Percentiles rank a stretch among this genome's conserved stretches.
These are phyloP conservation scores for Saccharomycopsis hybrid DNA, from an alignment of 1,139 yeast genomes.

Conservation along the genomic window DNA sequence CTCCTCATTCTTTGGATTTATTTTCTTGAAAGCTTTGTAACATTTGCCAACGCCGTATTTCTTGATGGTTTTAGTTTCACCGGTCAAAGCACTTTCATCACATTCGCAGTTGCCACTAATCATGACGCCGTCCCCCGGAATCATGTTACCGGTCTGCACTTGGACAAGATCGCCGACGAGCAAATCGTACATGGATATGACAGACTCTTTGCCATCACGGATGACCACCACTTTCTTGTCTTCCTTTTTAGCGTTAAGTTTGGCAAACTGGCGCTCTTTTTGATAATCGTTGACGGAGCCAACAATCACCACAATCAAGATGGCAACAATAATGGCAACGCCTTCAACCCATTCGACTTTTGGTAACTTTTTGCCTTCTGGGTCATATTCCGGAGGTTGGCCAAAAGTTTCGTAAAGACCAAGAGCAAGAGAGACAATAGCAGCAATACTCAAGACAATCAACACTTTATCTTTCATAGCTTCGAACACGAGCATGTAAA, in stretches of 20 bases:
- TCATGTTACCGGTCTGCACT: slow-evolving; percentile 88
- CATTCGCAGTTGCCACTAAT: slow-evolving; percentile 73
- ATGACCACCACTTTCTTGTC: slow-evolving; percentile 74
- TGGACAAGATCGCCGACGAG: slow-evolving; percentile 80
- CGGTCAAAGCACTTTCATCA: slow-evolving; percentile 90
- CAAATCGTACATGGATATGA: slow-evolving; percentile 68
- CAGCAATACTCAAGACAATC: slow-evolving; percentile 77
- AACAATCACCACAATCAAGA: slow-evolving; percentile 81
- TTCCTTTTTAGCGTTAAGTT: slow-evolving; percentile 79
- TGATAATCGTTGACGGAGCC: slow-evolving; percentile 96
- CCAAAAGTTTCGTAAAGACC: slow-evolving; percentile 93
- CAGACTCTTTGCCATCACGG: slow-evolving; percentile 62
- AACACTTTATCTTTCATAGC: slow-evolving; percentile 91
- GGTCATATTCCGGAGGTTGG: slow-evolving; percentile 69
- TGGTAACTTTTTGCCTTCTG: slow-evolving; percentile 67
- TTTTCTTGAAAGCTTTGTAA: neutral
- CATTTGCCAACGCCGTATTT: slow-evolving; percentile 56
- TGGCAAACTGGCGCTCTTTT: slow-evolving; percentile 89
- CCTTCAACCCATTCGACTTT: slow-evolving; percentile 98
- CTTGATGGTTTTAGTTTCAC: slow-evolving; percentile 79
- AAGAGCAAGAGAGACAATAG: slow-evolving; percentile 78
- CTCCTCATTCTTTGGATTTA: slow-evolving; percentile 11
- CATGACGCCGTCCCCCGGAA: slow-evolving; percentile 83
- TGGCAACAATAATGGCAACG: slow-evolving; percentile 91
- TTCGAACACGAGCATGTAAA: slow-evolving; percentile 63